Evolutionary conservation across 2,329 filamentous ascomycete genomes (phyloP).

Genomic region (Aspergillus sp.): DNA sequence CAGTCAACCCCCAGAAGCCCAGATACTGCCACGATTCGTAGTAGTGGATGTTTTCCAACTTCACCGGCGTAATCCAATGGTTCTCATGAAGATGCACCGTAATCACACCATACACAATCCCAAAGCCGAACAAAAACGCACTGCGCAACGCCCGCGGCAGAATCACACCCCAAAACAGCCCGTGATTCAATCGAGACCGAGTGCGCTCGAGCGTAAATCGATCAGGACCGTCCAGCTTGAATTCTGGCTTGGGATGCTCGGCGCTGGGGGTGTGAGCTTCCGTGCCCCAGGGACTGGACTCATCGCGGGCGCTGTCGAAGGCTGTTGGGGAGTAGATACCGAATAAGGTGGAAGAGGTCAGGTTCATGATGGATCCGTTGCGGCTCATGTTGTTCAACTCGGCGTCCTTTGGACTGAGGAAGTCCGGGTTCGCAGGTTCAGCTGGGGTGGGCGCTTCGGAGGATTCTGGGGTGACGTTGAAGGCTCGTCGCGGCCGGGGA

Average conservation of each 20-base stretch:
- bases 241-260: constrained; percentile 38
- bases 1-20: constrained; percentile 72
- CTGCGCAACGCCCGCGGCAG: constrained; percentile 54
- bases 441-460: constrained; percentile 36
- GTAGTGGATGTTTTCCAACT: constrained; percentile 50
- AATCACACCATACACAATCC: constrained; percentile 73
- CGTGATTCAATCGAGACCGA: constrained; percentile 31
- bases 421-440: constrained; percentile 29
- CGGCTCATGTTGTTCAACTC: constrained; percentile 50
- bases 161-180: constrained; percentile 35
- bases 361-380: constrained; percentile 72
- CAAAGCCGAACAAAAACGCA: constrained; percentile 66
- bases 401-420: constrained; percentile 27
- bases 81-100: constrained; percentile 72
- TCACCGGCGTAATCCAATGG: constrained; percentile 55
- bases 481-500: constrained; percentile 65
- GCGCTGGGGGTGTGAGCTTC: constrained; percentile 62
- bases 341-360: constrained; percentile 81
- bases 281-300: constrained; percentile 69
- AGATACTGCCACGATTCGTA: constrained; percentile 60
- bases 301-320: constrained; percentile 50
- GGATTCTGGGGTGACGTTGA: constrained; percentile 51
- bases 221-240: constrained; percentile 17
- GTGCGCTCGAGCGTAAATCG: constrained; percentile 25
- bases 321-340: constrained; percentile 77